These are phyloP conservation scores for Hibiscus syriacus DNA, from an alignment of 345 rosid species.

Conservation along the genomic window DNA sequence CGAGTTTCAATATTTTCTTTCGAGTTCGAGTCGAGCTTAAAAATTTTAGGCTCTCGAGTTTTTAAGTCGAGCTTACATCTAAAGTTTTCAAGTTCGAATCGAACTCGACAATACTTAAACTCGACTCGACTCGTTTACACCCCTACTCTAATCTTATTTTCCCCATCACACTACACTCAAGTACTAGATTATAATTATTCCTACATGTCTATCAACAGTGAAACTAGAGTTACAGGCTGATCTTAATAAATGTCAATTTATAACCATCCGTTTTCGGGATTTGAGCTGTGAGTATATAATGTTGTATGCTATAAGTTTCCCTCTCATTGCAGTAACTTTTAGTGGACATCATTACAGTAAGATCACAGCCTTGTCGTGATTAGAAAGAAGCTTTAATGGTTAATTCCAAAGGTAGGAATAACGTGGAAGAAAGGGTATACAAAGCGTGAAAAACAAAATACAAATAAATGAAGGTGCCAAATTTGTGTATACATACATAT, in stretches of 20 bases:
- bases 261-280: neutral
- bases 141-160: too few species aligned
- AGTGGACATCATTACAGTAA: neutral
- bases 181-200: too few species aligned
- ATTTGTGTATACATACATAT: neutral
- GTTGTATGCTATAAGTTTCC: neutral
- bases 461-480: slow-evolving; percentile 2
- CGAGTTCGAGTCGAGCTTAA: too few species aligned
- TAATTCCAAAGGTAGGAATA: neutral
- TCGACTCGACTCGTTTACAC: too few species aligned
- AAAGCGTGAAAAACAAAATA: neutral
- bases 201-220: too few species aligned
- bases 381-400: neutral
- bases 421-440: slow-evolving; percentile 1
- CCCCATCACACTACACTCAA: too few species aligned
- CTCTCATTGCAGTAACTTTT: neutral
- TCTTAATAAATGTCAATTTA: neutral
- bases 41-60: too few species aligned
- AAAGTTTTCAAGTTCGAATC: too few species aligned
- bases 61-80: too few species aligned
- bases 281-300: neutral
- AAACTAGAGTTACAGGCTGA: too few species aligned
- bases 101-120: too few species aligned
- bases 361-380: slow-evolving; percentile 1
- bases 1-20: too few species aligned